phyloP scores from a whole-genome alignment of 202 grass and related monocot species.

The Schoenoplectus tabernaemontani region DNA sequence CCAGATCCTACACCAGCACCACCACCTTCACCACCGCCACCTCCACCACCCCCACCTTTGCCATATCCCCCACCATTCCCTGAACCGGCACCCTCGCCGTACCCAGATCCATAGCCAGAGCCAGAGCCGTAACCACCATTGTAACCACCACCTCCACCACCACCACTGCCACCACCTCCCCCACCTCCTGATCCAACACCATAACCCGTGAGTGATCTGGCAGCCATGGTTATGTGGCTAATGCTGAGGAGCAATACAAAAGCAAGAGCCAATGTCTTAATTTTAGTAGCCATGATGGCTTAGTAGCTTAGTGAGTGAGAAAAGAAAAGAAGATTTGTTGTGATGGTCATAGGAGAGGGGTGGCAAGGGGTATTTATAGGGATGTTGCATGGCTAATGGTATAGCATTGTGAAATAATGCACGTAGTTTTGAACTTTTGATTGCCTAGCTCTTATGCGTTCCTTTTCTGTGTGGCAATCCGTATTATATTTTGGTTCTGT shows the following conservation, averaged over 20 bases:
- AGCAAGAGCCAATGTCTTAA: not conserved
- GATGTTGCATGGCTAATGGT: constrained; percentile 10
- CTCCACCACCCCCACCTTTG: not conserved
- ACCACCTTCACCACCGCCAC: not conserved
- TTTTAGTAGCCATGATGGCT: constrained; percentile 6
- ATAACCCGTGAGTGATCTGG: constrained; percentile 13
- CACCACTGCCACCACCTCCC: not conserved
- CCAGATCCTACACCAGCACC: constrained; percentile 11
- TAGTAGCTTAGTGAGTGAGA: constrained; percentile 7
- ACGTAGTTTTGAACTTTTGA: too few relatives aligned
- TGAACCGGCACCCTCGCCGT: constrained; percentile 11
- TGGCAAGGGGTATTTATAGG: constrained; percentile 21
- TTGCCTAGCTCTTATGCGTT: not conserved
- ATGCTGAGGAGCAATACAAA: constrained; percentile 16
- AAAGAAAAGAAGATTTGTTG: constrained; percentile 17
- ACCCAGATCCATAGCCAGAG: constrained; percentile 18
- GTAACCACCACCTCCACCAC: constrained; percentile 20
- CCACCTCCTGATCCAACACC: constrained; percentile 18
- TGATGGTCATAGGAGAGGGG: not conserved
- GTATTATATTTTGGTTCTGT: not conserved
- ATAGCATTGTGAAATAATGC: too few relatives aligned
- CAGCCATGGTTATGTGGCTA: not conserved
- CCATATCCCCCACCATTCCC: not conserved
- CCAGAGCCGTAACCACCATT: constrained; percentile 14
- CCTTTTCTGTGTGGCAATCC: not conserved